Percentiles rank a stretch among this genome's conserved stretches.
These are phyloP conservation scores for Aphanomyces cochlioides DNA, from an alignment of 352 stramenopile genomes.

Conservation along the genomic window DNA sequence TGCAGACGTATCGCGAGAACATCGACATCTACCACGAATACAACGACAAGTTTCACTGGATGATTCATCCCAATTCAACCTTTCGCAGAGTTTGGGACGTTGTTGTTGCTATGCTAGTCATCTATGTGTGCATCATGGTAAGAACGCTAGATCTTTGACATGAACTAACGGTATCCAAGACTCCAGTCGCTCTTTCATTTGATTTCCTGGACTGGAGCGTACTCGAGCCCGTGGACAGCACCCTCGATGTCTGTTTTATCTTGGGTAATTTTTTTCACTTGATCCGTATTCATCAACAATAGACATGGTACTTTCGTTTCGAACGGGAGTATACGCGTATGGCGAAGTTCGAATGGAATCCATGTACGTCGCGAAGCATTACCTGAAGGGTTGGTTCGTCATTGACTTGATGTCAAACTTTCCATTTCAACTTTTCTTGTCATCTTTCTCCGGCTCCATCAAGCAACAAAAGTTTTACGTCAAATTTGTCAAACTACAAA, in stretches of 20 bases:
- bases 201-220: constrained; percentile 60
- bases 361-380: constrained; percentile 53
- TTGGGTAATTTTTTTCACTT: constrained; percentile 32
- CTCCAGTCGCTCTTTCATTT: constrained; percentile 60
- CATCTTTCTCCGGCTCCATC: constrained; percentile 44
- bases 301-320: constrained; percentile 80
- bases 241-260: constrained; percentile 80
- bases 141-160: background rate
- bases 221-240: constrained; percentile 48
- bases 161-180: constrained; percentile 12
- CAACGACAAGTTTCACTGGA: constrained; percentile 47
- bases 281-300: background rate
- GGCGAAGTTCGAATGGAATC: constrained; percentile 80
- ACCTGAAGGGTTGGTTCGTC: constrained; percentile 78
- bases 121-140: constrained; percentile 79
- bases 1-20: constrained; percentile 32
- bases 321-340: constrained; percentile 68
- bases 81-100: constrained; percentile 66
- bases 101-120: constrained; percentile 53
- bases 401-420: constrained; percentile 82
- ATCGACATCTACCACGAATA: constrained; percentile 81
- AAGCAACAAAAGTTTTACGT: constrained; percentile 45
- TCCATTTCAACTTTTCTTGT: constrained; percentile 56
- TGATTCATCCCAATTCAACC: constrained; percentile 80
- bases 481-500: constrained; percentile 80